These are phyloP conservation scores for Colletotrichum costaricense DNA, from an alignment of 2,329 filamentous ascomycete genomes.

Conservation along the genomic window DNA sequence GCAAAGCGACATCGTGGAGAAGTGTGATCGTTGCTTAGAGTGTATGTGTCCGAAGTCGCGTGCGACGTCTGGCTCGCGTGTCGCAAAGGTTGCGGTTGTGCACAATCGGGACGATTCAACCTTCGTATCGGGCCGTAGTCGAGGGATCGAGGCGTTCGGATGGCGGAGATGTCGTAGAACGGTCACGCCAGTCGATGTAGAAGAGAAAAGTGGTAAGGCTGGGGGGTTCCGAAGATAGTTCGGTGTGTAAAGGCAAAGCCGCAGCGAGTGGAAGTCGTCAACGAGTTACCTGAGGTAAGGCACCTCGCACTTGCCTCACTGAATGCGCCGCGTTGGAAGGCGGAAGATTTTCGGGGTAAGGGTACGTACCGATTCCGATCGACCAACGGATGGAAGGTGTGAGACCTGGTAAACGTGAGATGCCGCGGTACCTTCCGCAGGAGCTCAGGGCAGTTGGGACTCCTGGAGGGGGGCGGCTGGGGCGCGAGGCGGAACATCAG, in stretches of 20 bases:
- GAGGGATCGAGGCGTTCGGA: not conserved
- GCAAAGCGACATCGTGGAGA: slow-evolving; percentile 80
- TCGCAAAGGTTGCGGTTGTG: not conserved
- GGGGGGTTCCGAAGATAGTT: not conserved
- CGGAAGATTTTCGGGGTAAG: slow-evolving; percentile 29
- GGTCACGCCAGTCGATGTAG: not conserved
- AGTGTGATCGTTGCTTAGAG: slow-evolving; percentile 9
- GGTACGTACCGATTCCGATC: slow-evolving; percentile 27
- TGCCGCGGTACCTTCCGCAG: slow-evolving; percentile 14
- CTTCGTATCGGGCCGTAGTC: not conserved
- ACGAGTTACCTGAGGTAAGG: not conserved
- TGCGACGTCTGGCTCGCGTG: slow-evolving; percentile 11
- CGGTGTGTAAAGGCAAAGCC: slow-evolving; percentile 1
- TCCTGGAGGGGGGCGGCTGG: slow-evolving; percentile 9
- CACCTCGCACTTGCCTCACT: slow-evolving; percentile 21
- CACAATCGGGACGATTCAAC: not conserved
- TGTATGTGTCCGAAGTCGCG: not conserved
- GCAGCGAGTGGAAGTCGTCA: slow-evolving; percentile 15
- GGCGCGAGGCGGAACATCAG: slow-evolving; percentile 12
- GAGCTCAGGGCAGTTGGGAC: slow-evolving; percentile 9
- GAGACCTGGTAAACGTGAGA: slow-evolving; percentile 1
- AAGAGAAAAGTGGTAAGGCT: not conserved
- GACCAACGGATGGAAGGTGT: not conserved
- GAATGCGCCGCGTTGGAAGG: slow-evolving; percentile 28
- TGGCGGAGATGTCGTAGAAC: no score